A percentile compares a stretch with the other conserved stretches of the same genome.
phyloP scores from a whole-genome alignment of 148 eudicot species.

The Rhododendron williamsianum region DNA sequence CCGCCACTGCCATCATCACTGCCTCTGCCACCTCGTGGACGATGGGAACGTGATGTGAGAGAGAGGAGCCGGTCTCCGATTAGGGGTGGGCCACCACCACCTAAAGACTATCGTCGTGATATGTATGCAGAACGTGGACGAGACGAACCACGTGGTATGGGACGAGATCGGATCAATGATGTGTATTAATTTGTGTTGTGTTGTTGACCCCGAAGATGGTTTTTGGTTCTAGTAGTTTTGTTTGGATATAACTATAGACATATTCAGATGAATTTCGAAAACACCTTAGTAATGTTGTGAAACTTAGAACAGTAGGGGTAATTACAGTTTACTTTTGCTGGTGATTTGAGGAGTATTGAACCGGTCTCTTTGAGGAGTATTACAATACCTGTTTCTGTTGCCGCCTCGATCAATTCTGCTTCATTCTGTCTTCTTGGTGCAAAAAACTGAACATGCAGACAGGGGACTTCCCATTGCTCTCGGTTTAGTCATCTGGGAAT shows the following conservation, averaged over 20 bases:
- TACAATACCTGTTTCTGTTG: background rate
- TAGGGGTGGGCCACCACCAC: constrained; percentile 48
- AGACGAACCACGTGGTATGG: constrained; percentile 59
- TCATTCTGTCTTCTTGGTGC: background rate
- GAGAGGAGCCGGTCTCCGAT: constrained; percentile 74
- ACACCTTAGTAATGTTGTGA: background rate
- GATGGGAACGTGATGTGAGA: constrained; percentile 58
- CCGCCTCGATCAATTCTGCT: background rate
- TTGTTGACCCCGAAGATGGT: background rate
- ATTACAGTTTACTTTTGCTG: background rate
- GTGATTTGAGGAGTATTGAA: background rate
- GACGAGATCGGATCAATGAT: constrained; percentile 45
- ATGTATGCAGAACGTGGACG: constrained; percentile 57
- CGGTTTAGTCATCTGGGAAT: background rate
- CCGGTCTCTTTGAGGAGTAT: background rate
- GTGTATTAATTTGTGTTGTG: constrained; percentile 27
- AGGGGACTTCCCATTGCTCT: background rate
- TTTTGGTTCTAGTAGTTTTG: background rate
- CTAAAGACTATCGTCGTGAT: constrained; percentile 56
- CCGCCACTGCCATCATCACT: background rate
- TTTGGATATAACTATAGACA: background rate
- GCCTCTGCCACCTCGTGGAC: constrained; percentile 35
- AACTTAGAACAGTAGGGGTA: background rate
- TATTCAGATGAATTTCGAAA: background rate
- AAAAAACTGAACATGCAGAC: background rate